Evolutionary conservation across 768 basidiomycete genomes (phyloP).

Genomic region (Mycena maculata): DNA sequence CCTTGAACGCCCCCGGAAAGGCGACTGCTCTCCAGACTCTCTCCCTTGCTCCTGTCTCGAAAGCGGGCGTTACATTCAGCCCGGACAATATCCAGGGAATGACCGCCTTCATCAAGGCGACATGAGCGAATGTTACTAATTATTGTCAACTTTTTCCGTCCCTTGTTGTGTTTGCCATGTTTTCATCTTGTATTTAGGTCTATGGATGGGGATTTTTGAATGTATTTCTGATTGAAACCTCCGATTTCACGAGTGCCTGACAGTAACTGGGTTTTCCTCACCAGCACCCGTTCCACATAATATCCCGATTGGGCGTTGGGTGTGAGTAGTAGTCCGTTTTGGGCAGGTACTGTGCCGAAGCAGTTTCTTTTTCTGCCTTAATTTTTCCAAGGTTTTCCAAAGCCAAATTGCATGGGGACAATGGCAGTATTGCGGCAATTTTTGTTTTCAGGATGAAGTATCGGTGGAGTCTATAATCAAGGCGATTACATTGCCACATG

Average conservation of each 20-base stretch:
- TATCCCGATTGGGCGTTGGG: too few relatives aligned
- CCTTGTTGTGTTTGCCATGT: slow-evolving; percentile 4
- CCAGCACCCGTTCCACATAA: too few relatives aligned
- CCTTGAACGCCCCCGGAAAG: slow-evolving; percentile 43
- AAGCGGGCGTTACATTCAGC: slow-evolving; percentile 44
- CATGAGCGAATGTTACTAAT: neutral
- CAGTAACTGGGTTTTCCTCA: too few relatives aligned
- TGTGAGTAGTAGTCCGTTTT: too few relatives aligned
- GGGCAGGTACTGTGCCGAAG: too few relatives aligned
- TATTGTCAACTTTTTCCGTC: slow-evolving; percentile 16
- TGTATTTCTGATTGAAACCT: slow-evolving; percentile 23
- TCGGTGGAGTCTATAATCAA: too few relatives aligned
- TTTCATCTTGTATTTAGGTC: slow-evolving; percentile 17
- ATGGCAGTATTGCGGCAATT: too few relatives aligned
- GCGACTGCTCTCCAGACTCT: slow-evolving; percentile 40
- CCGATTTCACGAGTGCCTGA: neutral
- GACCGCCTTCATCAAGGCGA: slow-evolving; percentile 38
- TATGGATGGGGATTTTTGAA: slow-evolving; percentile 24
- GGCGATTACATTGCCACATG: too few relatives aligned
- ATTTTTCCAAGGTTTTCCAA: too few relatives aligned
- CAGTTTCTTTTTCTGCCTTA: too few relatives aligned
- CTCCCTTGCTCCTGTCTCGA: slow-evolving; percentile 39
- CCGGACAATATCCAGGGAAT: slow-evolving; percentile 35
- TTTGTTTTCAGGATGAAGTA: too few relatives aligned
- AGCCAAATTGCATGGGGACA: too few relatives aligned